Evolutionary conservation across 352 stramenopile genomes (phyloP).

Genomic region (Peronospora belbahrii): DNA sequence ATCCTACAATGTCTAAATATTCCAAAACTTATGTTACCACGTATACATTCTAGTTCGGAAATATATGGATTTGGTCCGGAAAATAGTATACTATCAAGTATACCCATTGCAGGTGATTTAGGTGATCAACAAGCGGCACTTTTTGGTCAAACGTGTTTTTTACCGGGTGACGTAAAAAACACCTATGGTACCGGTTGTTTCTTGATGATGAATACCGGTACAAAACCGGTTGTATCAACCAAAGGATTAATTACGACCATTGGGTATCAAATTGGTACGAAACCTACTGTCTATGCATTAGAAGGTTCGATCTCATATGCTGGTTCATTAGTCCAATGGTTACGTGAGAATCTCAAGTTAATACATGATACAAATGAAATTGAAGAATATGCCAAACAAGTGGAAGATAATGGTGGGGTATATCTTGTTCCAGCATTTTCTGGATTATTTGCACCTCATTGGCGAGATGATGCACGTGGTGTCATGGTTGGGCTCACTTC

Average conservation of each 20-base stretch:
- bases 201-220: slow-evolving; percentile 98
- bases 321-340: slow-evolving; percentile 96
- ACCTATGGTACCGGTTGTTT: slow-evolving; percentile 99
- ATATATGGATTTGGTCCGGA: slow-evolving; percentile 64
- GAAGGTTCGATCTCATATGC: slow-evolving; percentile 95
- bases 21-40: slow-evolving; percentile 80
- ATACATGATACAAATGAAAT: slow-evolving; percentile 86
- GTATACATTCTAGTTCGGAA: slow-evolving; percentile 89
- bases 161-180: slow-evolving; percentile 93
- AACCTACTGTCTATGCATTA: slow-evolving; percentile 92
- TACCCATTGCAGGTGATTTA: slow-evolving; percentile 91
- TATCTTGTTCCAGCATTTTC: slow-evolving; percentile 98
- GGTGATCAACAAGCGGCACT: slow-evolving; percentile 96
- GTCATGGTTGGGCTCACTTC: slow-evolving; percentile 95
- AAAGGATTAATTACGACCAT: slow-evolving; percentile 95
- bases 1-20: slow-evolving; percentile 85
- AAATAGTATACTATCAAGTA: slow-evolving; percentile 64
- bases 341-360: slow-evolving; percentile 96
- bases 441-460: slow-evolving; percentile 96
- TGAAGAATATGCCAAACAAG: slow-evolving; percentile 80
- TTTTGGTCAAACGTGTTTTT: slow-evolving; percentile 96
- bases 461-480: slow-evolving; percentile 93
- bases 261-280: slow-evolving; percentile 72
- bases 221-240: slow-evolving; percentile 69
- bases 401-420: slow-evolving; percentile 92